Conservation (phyloP, 306 rosid genomes). For the Ziziphus jujuba region DNA sequence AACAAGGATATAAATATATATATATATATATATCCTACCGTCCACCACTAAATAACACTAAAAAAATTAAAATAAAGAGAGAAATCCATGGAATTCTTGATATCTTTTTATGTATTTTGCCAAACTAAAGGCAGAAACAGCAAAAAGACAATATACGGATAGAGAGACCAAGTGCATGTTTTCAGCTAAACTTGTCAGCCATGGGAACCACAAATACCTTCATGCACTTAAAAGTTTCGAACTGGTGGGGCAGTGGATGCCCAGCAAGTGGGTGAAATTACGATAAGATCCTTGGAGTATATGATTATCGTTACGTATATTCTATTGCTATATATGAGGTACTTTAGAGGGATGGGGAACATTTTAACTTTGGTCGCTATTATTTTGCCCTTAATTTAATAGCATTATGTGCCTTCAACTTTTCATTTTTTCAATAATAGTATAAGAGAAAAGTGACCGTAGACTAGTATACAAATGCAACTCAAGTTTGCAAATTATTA, state of each 20-base stretch:
- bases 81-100: neutral
- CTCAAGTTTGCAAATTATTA: no score
- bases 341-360: neutral
- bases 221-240: neutral
- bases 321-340: neutral
- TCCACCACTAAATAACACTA: slow-evolving; percentile 8
- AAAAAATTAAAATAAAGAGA: neutral
- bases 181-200: slow-evolving; percentile 20
- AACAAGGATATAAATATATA: no score
- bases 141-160: neutral
- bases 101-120: neutral
- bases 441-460: no score
- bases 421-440: no score
- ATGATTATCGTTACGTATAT: neutral
- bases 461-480: no score
- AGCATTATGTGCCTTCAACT: no score
- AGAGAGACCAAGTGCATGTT: slow-evolving; percentile 23
- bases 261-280: neutral
- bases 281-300: no score
- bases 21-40: slow-evolving; percentile 4
- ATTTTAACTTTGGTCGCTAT: no score
- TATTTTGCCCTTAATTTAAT: no score
- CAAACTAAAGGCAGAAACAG: neutral
- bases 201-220: slow-evolving; percentile 4
- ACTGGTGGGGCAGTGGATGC: neutral